Evolutionary conservation across 257 asterid genomes (phyloP), one percentile per base, ranked within the genome.

Genomic region (Scutellaria barbata): DNA sequence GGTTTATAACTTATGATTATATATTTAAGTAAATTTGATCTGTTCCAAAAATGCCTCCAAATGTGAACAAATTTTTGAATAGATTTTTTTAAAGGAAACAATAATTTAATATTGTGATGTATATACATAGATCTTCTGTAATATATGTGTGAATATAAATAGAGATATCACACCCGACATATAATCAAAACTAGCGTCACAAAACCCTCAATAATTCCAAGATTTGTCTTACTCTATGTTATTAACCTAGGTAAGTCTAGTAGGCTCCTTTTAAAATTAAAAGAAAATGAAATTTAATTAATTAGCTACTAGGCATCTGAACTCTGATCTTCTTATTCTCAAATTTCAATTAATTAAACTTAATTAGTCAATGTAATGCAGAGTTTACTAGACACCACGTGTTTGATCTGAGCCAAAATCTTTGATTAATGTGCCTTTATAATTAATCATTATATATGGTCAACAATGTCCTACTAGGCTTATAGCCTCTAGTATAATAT

Each of bases 381-480:
- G 37, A 40, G 63, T 47, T 75, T 48, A 75, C 14, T 20, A 67
- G 63, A 58, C 63, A 50, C 10, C 69, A 68, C 74, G 69, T 51
- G 57, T 51, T 68, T 8, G 72, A 52, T 73, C 65, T 63, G 40
- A 66, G 10, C 57, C 43, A 66, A 12, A 53, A 63, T 54, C 10
- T 50, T 63, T 39, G 47, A n/a, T 66, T 58, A 39, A 48, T 40
- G 63, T 20, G 69, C 48, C 6, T 53, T 25, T 22, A 8, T 61
- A 35, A 55, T 64, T 8, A 37, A 17, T 22, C 22, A 67, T 14
- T 37, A 25, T 3, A 52, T 4, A 30, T 33, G 48, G 81, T 70
- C 77, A 76, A 64, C 42, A 70, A 62, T 59, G 59, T 54, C 62
- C 69, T 39, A 42, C 62, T 50, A 20, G 8, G 9, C 60, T 20